Conservation (phyloP, 805 yeast species). For the Ogataea degrootiae region DNA sequence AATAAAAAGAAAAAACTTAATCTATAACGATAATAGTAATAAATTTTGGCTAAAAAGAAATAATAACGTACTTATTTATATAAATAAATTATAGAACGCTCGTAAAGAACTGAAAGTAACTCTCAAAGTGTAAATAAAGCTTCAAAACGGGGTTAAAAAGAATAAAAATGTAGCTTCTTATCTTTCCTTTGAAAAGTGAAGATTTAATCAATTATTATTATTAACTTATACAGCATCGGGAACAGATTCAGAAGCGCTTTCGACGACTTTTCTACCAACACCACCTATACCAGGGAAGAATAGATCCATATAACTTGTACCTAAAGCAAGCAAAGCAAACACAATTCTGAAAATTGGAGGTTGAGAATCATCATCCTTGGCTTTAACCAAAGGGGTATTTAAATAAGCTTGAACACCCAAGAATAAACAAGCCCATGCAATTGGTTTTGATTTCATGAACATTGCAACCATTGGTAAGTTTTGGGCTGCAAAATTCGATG, state of each 20-base stretch:
- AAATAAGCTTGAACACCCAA: conserved; percentile 47
- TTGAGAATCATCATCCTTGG: conserved; percentile 30
- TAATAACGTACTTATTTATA: too few relatives aligned
- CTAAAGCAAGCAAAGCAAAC: conserved; percentile 43
- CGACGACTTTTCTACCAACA: conserved; percentile 20
- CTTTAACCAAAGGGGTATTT: conserved; percentile 31
- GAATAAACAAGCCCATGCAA: conserved; percentile 52
- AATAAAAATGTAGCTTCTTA: too few relatives aligned
- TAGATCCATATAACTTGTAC: conserved; percentile 47
- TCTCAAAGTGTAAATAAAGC: too few relatives aligned
- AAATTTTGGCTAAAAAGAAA: too few relatives aligned
- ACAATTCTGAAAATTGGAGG: conserved; percentile 44
- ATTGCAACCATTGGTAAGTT: conserved; percentile 60
- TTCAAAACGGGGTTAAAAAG: too few relatives aligned
- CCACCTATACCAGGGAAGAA: conserved; percentile 42
- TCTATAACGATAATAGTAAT: too few relatives aligned
- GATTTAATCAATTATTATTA: not conserved
- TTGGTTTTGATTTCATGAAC: conserved; percentile 52
- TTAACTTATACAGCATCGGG: not conserved
- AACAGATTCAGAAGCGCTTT: conserved; percentile 5
- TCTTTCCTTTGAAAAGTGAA: too few relatives aligned
- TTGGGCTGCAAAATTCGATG: conserved; percentile 44
- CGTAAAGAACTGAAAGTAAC: too few relatives aligned
- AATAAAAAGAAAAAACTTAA: too few relatives aligned
- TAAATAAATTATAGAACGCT: too few relatives aligned